phyloP scores from a whole-genome alignment of 108 stramenopile species.

The Ochromonas danica region DNA sequence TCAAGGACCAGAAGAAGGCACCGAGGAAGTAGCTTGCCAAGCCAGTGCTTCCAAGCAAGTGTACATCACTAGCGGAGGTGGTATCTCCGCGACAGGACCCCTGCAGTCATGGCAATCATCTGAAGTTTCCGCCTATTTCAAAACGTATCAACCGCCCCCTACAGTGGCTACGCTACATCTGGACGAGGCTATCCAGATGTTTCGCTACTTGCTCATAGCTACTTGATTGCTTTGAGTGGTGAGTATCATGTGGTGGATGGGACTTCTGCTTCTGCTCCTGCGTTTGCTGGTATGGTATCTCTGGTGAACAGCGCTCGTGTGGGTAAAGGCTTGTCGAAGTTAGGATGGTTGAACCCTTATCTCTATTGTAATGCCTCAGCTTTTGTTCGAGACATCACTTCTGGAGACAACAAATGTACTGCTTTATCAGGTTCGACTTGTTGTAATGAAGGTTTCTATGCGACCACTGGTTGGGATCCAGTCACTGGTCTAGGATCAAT shows the following conservation, averaged over 20 bases:
- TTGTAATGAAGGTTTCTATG: constrained; percentile 25
- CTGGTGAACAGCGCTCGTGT: neutral
- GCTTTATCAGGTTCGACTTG: neutral
- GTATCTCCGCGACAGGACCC: neutral
- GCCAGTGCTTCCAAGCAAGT: neutral
- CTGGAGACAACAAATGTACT: constrained; percentile 25
- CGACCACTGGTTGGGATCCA: neutral
- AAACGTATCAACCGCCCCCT: neutral
- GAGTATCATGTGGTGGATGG: neutral
- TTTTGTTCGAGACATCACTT: neutral
- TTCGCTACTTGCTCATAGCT: neutral
- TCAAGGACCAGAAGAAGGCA: neutral
- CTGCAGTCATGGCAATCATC: neutral
- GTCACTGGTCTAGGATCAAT: no score
- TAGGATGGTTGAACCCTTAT: constrained; percentile 24
- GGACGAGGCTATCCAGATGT: constrained; percentile 25
- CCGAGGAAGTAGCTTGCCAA: constrained; percentile 1
- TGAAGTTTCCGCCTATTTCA: neutral
- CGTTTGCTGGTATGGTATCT: neutral
- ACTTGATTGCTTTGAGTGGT: constrained; percentile 6
- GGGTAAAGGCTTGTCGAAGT: neutral
- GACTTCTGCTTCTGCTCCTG: neutral
- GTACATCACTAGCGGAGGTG: constrained; percentile 10
- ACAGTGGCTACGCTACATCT: neutral
- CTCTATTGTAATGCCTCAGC: neutral